Evolutionary conservation across 2,329 filamentous ascomycete genomes (phyloP).

Genomic region (Sodiomyces alkalinus): DNA sequence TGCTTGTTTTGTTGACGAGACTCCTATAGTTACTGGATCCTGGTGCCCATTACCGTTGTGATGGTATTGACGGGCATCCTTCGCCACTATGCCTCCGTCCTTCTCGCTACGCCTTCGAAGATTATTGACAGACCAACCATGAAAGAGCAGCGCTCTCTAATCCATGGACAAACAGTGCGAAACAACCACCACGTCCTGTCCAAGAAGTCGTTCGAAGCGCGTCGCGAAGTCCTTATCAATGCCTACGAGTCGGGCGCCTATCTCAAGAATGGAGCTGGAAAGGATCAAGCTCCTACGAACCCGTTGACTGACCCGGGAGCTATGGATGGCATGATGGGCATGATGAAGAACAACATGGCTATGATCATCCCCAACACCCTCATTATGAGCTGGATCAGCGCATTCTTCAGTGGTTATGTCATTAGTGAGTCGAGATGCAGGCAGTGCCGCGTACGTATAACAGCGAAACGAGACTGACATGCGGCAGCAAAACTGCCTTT

Average conservation of each 20-base stretch:
- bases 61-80: slow-evolving; percentile 96
- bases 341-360: slow-evolving; percentile 99
- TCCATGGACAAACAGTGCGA: slow-evolving; percentile 74
- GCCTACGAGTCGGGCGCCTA: slow-evolving; percentile 78
- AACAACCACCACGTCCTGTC: slow-evolving; percentile 70
- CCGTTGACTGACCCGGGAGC: slow-evolving; percentile 89
- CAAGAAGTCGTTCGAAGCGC: slow-evolving; percentile 57
- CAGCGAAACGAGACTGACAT: slow-evolving; percentile 8
- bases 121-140: slow-evolving; percentile 59
- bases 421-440: slow-evolving; percentile 58
- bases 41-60: slow-evolving; percentile 91
- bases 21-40: slow-evolving; percentile 79
- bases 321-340: slow-evolving; percentile 99
- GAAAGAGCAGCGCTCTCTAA: slow-evolving; percentile 72
- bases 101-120: slow-evolving; percentile 77
- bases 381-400: slow-evolving; percentile 99
- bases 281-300: slow-evolving; percentile 79
- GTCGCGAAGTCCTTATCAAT: slow-evolving; percentile 66
- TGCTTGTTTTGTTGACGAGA: slow-evolving; percentile 11
- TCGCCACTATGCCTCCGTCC: slow-evolving; percentile 88
- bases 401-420: slow-evolving; percentile 95
- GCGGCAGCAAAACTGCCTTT: slow-evolving; percentile 80
- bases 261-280: slow-evolving; percentile 74
- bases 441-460: neutral
- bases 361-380: slow-evolving; percentile 99